These are phyloP conservation scores for Gonapodya sp. DNA, from an alignment of 192 early-diverging fungal genomes.

Conservation along the genomic window DNA sequence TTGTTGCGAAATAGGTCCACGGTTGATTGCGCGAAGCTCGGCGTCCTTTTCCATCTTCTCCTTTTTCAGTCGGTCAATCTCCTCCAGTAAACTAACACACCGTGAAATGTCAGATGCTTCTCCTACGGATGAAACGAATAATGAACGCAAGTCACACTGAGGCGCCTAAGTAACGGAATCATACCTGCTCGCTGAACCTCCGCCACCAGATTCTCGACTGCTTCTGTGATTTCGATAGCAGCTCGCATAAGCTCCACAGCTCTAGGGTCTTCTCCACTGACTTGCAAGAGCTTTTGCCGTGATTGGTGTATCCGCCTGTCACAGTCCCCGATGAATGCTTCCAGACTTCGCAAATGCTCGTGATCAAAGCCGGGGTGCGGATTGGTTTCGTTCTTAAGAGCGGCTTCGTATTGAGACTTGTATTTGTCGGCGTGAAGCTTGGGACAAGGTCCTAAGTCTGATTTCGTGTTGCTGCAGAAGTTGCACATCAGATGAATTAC, in stretches of 20 bases:
- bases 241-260: not conserved
- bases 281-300: not conserved
- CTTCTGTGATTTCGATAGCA: not conserved
- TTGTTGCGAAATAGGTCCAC: slow-evolving; percentile 36
- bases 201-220: not conserved
- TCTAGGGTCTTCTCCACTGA: not conserved
- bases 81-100: slow-evolving; percentile 28
- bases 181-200: not conserved
- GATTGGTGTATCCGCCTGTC: not conserved
- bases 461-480: slow-evolving; percentile 4
- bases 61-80: slow-evolving; percentile 30
- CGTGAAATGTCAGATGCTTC: slow-evolving; percentile 39
- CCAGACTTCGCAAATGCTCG: slow-evolving; percentile 3
- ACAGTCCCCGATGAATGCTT: not conserved
- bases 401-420: not conserved
- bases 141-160: no score
- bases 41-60: slow-evolving; percentile 36
- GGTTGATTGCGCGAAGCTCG: slow-evolving; percentile 12
- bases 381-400: not conserved
- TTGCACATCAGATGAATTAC: not conserved
- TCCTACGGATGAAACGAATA: slow-evolving; percentile 18
- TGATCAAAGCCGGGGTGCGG: slow-evolving; percentile 3
- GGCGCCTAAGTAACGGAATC: no score
- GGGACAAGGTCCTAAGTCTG: slow-evolving; percentile 2
- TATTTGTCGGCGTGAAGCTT: not conserved